phyloP scores from a whole-genome alignment of 1,139 yeast genomes.

The Lipomyces yarrowii region DNA sequence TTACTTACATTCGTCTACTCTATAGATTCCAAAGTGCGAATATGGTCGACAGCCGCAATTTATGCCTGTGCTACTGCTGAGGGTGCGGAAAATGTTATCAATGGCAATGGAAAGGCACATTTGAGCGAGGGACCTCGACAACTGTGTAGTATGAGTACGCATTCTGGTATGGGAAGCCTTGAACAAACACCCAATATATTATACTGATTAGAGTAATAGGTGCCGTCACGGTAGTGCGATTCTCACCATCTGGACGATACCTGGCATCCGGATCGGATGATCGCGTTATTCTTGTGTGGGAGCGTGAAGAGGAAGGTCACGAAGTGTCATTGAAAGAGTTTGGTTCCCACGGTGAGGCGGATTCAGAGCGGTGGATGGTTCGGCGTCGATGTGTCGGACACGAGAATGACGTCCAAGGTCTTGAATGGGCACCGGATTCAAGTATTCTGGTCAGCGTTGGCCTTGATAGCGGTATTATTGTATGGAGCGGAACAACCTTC shows the following conservation, averaged over 20 bases:
- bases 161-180: slow-evolving; percentile 45
- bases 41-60: slow-evolving; percentile 78
- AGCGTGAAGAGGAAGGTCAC: slow-evolving; percentile 65
- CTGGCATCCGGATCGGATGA: slow-evolving; percentile 96
- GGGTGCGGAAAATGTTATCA: slow-evolving; percentile 23
- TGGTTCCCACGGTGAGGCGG: slow-evolving; percentile 58
- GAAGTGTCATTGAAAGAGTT: slow-evolving; percentile 48
- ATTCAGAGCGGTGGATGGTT: slow-evolving; percentile 91
- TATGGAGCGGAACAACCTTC: slow-evolving; percentile 93
- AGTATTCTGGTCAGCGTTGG: slow-evolving; percentile 90
- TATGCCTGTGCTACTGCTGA: slow-evolving; percentile 42
- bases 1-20: background rate
- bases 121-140: slow-evolving; percentile 54
- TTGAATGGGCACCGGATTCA: slow-evolving; percentile 97
- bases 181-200: slow-evolving; percentile 39
- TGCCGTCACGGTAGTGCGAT: slow-evolving; percentile 89
- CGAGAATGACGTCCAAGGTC: slow-evolving; percentile 90
- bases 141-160: slow-evolving; percentile 78
- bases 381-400: slow-evolving; percentile 90
- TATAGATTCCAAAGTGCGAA: slow-evolving; percentile 81
- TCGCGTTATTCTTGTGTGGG: slow-evolving; percentile 89
- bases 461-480: slow-evolving; percentile 82
- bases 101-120: background rate
- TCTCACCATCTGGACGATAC: slow-evolving; percentile 88
- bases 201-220: slow-evolving; percentile 49